These are phyloP conservation scores for Lineolata rhizophorae DNA, from an alignment of 495 filamentous ascomycete genomes.

Conservation along the genomic window DNA sequence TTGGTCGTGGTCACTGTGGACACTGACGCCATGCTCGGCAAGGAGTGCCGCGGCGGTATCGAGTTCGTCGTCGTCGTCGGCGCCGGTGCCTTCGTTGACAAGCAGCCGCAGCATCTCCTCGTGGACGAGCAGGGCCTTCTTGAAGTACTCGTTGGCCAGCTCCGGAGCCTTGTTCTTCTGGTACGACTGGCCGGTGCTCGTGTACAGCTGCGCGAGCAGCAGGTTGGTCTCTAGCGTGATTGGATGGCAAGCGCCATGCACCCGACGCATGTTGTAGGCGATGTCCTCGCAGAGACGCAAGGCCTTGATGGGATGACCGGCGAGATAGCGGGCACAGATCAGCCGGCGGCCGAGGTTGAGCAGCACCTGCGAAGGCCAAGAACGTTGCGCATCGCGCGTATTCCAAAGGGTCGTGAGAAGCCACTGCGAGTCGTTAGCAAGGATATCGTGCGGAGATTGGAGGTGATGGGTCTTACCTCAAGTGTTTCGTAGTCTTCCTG, in stretches of 20 bases:
- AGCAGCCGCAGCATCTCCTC: constrained; percentile 8
- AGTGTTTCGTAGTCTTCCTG: too few species aligned
- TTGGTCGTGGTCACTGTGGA: constrained; percentile 4
- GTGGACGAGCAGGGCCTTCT: constrained; percentile 9
- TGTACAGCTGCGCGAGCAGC: constrained; percentile 10
- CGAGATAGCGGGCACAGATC: too few species aligned
- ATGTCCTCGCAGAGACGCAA: constrained; percentile 11
- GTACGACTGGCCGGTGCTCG: constrained; percentile 3
- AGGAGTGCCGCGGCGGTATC: constrained; percentile 4
- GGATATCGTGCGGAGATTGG: too few species aligned
- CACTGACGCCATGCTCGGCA: constrained; percentile 5
- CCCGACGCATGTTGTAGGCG: constrained; percentile 10
- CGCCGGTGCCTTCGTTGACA: constrained; percentile 3
- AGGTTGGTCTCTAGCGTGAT: constrained; percentile 7
- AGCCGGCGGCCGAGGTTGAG: too few species aligned
- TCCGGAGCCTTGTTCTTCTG: constrained; percentile 3
- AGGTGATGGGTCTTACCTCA: too few species aligned
- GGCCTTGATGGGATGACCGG: constrained; percentile 5
- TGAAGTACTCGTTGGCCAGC: constrained; percentile 6
- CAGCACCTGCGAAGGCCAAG: too few species aligned
- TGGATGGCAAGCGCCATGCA: constrained; percentile 5
- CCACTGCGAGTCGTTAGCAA: too few species aligned
- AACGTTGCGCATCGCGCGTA: too few species aligned
- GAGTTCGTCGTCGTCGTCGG: constrained; percentile 6
- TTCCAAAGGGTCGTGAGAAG: too few species aligned